These are phyloP conservation scores for Ceratobasidium sp. DNA, from an alignment of 1,284 basidiomycete genomes.

Conservation along the genomic window DNA sequence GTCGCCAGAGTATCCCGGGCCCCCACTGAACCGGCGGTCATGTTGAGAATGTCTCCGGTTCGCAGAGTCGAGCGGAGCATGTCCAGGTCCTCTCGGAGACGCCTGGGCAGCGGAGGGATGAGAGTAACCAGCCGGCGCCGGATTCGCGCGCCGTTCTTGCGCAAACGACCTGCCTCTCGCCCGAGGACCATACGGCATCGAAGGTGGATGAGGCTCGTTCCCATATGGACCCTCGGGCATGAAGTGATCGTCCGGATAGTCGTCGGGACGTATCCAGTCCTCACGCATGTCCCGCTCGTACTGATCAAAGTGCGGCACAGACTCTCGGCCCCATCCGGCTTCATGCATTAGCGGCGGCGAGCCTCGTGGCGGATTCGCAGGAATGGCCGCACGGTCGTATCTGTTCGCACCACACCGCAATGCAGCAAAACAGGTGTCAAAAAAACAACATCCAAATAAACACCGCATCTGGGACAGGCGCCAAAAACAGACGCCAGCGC, in stretches of 20 bases:
- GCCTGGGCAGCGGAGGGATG: conserved; percentile 7
- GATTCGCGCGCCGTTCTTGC: conserved; percentile 16
- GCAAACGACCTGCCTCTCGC: conserved; percentile 26
- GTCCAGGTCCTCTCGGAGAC: conserved; percentile 22
- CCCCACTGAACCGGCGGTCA: conserved; percentile 33
- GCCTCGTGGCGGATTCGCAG: conserved; percentile 18
- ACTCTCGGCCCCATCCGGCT: conserved; percentile 31
- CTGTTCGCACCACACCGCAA: too few species aligned
- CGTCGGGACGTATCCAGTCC: conserved; percentile 33
- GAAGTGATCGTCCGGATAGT: conserved; percentile 11
- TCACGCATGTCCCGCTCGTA: conserved; percentile 31
- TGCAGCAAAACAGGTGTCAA: too few species aligned
- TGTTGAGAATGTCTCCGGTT: conserved; percentile 29
- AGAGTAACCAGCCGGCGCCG: conserved; percentile 14
- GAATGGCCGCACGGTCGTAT: conserved; percentile 14
- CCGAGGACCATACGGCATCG: conserved; percentile 10
- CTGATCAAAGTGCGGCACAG: conserved; percentile 21
- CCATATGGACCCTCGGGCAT: conserved; percentile 5
- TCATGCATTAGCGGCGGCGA: conserved; percentile 31
- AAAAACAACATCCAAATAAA: conserved; percentile 12
- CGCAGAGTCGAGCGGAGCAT: conserved; percentile 10
- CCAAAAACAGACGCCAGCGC: conserved; percentile 25
- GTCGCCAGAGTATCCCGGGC: conserved; percentile 35
- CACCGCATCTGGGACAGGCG: neutral
- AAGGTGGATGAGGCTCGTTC: neutral